Evolutionary conservation across 2,329 filamentous ascomycete genomes (phyloP).

Genomic region (Pestalotiopsis fici): DNA sequence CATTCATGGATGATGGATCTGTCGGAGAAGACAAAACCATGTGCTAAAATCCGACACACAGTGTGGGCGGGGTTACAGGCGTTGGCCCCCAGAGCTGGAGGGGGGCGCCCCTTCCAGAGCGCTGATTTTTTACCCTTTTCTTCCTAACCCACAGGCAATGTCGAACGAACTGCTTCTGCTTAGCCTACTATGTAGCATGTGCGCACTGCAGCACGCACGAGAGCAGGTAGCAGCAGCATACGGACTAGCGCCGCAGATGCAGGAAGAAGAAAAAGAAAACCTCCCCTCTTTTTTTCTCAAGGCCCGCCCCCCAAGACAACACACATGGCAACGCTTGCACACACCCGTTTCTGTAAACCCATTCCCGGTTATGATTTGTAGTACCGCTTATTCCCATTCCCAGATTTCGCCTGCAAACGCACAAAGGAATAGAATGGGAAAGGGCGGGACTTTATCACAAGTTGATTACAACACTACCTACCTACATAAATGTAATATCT

Average conservation of each 20-base stretch:
- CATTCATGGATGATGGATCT: background rate
- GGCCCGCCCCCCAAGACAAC: too few species aligned
- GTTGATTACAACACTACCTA: background rate
- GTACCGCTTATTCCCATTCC: background rate
- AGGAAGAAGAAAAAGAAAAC: background rate
- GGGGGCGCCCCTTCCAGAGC: background rate
- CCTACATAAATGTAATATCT: background rate
- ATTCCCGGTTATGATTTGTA: background rate
- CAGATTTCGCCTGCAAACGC: background rate
- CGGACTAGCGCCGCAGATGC: conserved; percentile 8
- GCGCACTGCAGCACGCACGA: background rate
- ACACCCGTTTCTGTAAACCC: background rate
- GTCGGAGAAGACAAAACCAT: background rate
- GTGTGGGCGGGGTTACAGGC: background rate
- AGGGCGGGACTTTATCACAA: too few species aligned
- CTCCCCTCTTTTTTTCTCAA: background rate
- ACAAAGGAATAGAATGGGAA: background rate
- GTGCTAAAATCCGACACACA: background rate
- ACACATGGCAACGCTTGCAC: conserved; percentile 10
- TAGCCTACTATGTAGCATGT: background rate
- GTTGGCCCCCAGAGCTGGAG: background rate
- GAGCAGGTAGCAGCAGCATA: background rate
- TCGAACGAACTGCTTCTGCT: background rate
- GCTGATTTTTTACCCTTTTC: background rate
- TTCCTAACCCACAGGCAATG: background rate